Conservation (phyloP, 2,329 filamentous ascomycete genomes). For the Talaromyces albobiverticillius region DNA sequence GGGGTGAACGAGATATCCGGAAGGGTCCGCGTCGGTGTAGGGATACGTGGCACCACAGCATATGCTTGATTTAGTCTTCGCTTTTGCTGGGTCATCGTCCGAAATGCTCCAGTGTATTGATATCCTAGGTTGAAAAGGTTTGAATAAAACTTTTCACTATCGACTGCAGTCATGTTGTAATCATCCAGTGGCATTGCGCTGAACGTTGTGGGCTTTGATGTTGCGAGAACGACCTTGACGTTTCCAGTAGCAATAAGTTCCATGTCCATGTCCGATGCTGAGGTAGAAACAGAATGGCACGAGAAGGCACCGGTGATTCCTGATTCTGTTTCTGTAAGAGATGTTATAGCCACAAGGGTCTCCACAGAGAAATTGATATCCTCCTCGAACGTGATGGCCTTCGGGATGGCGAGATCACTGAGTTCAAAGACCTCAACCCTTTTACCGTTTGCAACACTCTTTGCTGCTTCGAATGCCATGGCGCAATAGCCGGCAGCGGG, state of each 20-base stretch:
- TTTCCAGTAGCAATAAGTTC: neutral
- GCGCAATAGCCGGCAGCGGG: conserved; percentile 29
- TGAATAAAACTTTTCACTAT: conserved; percentile 25
- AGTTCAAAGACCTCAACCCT: neutral
- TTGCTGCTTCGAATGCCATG: conserved; percentile 25
- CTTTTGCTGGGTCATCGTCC: conserved; percentile 13
- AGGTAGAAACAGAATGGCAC: no score
- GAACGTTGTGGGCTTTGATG: no score
- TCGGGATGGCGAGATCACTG: neutral
- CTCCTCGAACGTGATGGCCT: neutral
- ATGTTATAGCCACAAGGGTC: no score
- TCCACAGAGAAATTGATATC: neutral
- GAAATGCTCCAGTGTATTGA: conserved; percentile 26
- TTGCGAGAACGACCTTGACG: neutral
- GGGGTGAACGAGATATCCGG: conserved; percentile 2
- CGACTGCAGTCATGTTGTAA: conserved; percentile 11
- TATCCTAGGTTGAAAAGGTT: conserved; percentile 25
- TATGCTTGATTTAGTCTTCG: conserved; percentile 17
- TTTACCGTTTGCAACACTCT: neutral
- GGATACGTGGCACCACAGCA: neutral
- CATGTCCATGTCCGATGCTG: neutral
- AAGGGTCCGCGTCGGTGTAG: neutral
- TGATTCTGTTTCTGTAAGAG: no score
- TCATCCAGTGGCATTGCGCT: no score
- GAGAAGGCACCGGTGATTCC: no score